phyloP scores from a whole-genome alignment of 2,329 filamentous ascomycete genomes.

The Penicillium italicum region DNA sequence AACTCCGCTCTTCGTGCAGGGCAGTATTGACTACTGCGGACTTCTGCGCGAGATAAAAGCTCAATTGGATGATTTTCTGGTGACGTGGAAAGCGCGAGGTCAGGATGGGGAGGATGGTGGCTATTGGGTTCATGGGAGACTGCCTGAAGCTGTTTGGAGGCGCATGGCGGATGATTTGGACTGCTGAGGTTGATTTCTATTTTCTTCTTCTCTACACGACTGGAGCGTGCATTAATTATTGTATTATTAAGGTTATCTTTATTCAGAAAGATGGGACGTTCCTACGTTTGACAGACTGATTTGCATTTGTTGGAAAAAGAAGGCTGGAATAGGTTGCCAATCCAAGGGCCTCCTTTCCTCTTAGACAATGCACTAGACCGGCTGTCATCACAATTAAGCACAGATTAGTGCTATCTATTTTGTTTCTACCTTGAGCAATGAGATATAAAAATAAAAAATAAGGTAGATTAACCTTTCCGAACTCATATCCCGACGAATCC shows the following conservation, averaged over 20 bases:
- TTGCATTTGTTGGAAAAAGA: not conserved
- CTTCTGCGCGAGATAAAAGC: constrained; percentile 1
- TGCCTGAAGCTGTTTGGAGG: constrained; percentile 5
- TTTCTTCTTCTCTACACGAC: not conserved
- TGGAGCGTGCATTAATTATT: not conserved
- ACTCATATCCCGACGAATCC: not conserved
- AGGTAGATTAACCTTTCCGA: not conserved
- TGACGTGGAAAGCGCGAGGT: constrained; percentile 4
- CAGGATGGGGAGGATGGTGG: not conserved
- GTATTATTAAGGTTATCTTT: not conserved
- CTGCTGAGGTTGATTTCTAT: not conserved
- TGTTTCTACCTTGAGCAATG: not conserved
- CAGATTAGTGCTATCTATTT: not conserved
- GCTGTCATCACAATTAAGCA: not conserved
- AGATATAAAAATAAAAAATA: not conserved
- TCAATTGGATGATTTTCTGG: constrained; percentile 7
- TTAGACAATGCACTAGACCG: not conserved
- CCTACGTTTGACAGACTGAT: too few species aligned
- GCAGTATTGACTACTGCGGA: constrained; percentile 6
- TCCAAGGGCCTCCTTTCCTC: not conserved
- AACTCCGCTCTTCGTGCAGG: constrained; percentile 4
- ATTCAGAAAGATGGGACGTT: not conserved
- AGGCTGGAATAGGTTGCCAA: not conserved
- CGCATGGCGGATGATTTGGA: not conserved
- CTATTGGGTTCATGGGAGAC: constrained; percentile 6